A percentile compares a stretch with the other conserved stretches of the same genome.
phyloP scores from a whole-genome alignment of 805 yeast genomes.

The Candida boleticola region DNA sequence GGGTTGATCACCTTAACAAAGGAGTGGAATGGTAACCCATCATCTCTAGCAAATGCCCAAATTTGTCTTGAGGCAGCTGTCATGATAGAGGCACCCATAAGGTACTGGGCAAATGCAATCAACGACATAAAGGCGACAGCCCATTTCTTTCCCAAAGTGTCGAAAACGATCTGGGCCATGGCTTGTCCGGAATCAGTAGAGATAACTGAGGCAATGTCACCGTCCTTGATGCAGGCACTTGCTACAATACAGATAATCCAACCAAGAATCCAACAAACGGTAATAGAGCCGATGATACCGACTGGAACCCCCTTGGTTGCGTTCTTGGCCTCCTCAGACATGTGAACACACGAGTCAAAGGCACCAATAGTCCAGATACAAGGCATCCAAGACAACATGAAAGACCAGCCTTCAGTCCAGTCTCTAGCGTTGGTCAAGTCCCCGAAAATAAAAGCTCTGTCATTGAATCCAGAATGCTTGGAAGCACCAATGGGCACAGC shows the following conservation, averaged over 20 bases:
- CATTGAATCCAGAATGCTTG: slow-evolving; percentile 24
- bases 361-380: slow-evolving; percentile 36
- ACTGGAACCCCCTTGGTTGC: slow-evolving; percentile 27
- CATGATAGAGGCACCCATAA: slow-evolving; percentile 32
- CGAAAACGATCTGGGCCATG: slow-evolving; percentile 29
- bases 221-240: slow-evolving; percentile 19
- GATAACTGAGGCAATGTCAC: slow-evolving; percentile 19
- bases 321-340: slow-evolving; percentile 28
- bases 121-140: slow-evolving; percentile 28
- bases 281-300: slow-evolving; percentile 29
- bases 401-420: slow-evolving; percentile 58
- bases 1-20: slow-evolving; percentile 26
- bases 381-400: slow-evolving; percentile 27
- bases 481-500: slow-evolving; percentile 63
- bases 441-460: slow-evolving; percentile 50
- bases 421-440: slow-evolving; percentile 47
- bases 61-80: slow-evolving; percentile 29
- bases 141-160: slow-evolving; percentile 29
- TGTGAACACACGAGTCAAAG: slow-evolving; percentile 32
- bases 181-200: slow-evolving; percentile 24
- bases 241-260: slow-evolving; percentile 22
- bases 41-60: slow-evolving; percentile 31
- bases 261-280: slow-evolving; percentile 26
- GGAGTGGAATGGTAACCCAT: slow-evolving; percentile 26
- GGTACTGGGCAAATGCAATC: slow-evolving; percentile 27